Conservation (phyloP, 495 filamentous ascomycete species). For the Hypoxylon lenormandii region DNA sequence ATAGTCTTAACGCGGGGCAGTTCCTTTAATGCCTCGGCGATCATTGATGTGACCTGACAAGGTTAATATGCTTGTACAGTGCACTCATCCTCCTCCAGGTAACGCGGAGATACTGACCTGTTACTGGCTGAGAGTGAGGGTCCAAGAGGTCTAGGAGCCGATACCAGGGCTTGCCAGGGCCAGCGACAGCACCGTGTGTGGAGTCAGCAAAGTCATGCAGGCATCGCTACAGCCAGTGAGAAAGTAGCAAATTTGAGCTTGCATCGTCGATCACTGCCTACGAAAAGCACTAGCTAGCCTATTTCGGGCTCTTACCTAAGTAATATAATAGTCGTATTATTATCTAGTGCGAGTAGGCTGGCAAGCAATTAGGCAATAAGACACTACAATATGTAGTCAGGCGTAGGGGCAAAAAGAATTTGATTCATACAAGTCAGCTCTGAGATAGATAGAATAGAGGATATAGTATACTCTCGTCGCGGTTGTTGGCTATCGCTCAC, state of each 20-base stretch:
- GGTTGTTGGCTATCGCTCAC: too few species aligned
- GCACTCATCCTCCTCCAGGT: conserved; percentile 34
- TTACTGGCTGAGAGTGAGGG: conserved; percentile 33
- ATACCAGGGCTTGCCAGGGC: conserved; percentile 42
- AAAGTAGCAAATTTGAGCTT: conserved; percentile 35
- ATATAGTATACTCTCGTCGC: neutral
- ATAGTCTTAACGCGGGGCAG: conserved; percentile 39
- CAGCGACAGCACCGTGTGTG: conserved; percentile 34
- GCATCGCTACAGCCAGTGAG: conserved; percentile 37
- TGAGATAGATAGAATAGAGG: neutral
- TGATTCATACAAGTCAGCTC: neutral
- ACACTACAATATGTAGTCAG: too few species aligned
- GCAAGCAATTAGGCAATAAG: neutral
- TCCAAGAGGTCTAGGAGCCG: conserved; percentile 25
- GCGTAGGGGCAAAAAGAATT: conserved; percentile 15
- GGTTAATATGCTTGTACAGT: conserved; percentile 37
- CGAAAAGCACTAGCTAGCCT: conserved; percentile 24
- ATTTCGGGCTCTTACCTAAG: conserved; percentile 37
- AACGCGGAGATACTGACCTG: conserved; percentile 26
- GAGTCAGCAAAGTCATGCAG: conserved; percentile 49
- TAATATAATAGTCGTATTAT: conserved; percentile 39
- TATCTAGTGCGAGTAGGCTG: conserved; percentile 19
- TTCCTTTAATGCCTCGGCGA: conserved; percentile 39
- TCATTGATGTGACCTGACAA: conserved; percentile 38
- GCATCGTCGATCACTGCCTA: conserved; percentile 39